Base-by-base conservation (phyloP, 2,329 filamentous ascomycete genomes). In the Ophiobolus disseminans region DNA sequence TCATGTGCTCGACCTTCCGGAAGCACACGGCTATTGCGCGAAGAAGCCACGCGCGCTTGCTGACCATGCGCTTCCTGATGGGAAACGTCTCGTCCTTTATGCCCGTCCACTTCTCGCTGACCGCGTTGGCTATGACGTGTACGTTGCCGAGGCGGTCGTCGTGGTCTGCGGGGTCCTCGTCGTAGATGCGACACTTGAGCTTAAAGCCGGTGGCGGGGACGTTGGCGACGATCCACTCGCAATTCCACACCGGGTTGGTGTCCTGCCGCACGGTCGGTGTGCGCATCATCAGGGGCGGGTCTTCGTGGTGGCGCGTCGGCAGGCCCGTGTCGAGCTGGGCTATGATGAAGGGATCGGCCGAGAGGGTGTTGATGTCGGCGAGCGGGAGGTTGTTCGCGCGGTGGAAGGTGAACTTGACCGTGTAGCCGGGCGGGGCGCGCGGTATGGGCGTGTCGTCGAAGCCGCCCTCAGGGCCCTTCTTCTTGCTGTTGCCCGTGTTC, bases 141-240 rank as follows among this genome's bases (percentile, higher is more conserved):
- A 90, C 90, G 65, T 94, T 95, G 9, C 93, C 93, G 16, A 97
- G 80, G 20, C 90, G 82, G 73, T 97, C 93, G 67, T 97, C 89
- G 57, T 88, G 85, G 69, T 97, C 90, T 1, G 87, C 84, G 25
- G 86, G 85, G 73, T 97, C 93, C 71, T 97, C 93, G 65, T 97
- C 93, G 73, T 92, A 95, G 14, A 97, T 75, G 43, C 90, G 83
- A 53, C 90, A 91, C 70, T 96, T 96, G 60, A 97, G 80, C 47
- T 81, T 82, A 75, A 96, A 96, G 3, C 92, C 92, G 0, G 82
- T 84, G 0, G 86, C 78, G 0, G 93, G 92, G 2, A 97, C 82
- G 60, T 96, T 95, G 52, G 90, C 90, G 19, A 97, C 87, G 17
- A 91, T 81, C 93, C 93, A 97, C 51, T 90, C 83, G 28, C 87